phyloP scores from a whole-genome alignment of 2,329 filamentous ascomycete genomes.

The Aureobasidium sp. region DNA sequence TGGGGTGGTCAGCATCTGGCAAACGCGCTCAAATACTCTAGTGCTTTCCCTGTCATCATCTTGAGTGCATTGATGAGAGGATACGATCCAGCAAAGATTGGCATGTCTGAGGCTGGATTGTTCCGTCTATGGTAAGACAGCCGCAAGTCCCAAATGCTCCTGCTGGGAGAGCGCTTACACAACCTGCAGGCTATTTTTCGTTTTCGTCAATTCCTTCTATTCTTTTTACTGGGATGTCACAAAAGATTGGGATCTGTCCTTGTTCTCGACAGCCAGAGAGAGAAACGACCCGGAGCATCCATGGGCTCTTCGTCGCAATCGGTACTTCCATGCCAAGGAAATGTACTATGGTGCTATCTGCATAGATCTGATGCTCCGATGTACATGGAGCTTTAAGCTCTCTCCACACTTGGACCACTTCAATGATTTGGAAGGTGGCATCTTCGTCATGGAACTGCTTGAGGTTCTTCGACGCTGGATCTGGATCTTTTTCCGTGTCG shows the following conservation, averaged over 20 bases:
- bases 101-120: slow-evolving; percentile 47
- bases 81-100: slow-evolving; percentile 42
- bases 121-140: slow-evolving; percentile 45
- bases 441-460: slow-evolving; percentile 78
- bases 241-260: slow-evolving; percentile 90
- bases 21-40: slow-evolving; percentile 93
- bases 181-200: slow-evolving; percentile 58
- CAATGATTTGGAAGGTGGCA: slow-evolving; percentile 76
- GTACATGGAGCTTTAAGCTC: slow-evolving; percentile 86
- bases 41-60: slow-evolving; percentile 83
- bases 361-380: slow-evolving; percentile 73
- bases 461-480: slow-evolving; percentile 88
- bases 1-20: slow-evolving; percentile 83
- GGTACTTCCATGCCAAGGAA: slow-evolving; percentile 61
- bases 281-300: slow-evolving; percentile 58
- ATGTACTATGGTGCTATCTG: slow-evolving; percentile 77
- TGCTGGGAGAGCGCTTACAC: not conserved
- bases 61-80: slow-evolving; percentile 66
- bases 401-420: slow-evolving; percentile 74
- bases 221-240: slow-evolving; percentile 98
- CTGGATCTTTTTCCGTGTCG: slow-evolving; percentile 93
- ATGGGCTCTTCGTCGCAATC: slow-evolving; percentile 66
- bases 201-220: slow-evolving; percentile 78
- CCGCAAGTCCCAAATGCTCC: not conserved
- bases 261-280: slow-evolving; percentile 55